phyloP scores from a whole-genome alignment of 306 rosid genomes.

The Bauhinia variegata region DNA sequence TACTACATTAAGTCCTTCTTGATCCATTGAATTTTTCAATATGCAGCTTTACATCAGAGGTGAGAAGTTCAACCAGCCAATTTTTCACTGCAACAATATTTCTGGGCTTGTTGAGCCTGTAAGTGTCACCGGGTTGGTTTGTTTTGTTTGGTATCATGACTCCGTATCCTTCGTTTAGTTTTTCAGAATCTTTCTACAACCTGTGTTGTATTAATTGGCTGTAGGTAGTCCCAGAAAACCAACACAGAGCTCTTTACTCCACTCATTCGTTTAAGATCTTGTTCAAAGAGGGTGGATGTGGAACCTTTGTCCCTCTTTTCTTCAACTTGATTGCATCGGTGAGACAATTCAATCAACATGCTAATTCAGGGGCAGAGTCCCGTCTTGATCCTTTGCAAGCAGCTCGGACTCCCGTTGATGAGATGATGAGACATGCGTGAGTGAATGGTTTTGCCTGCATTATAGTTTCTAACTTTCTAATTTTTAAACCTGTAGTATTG shows the following conservation, averaged over 20 bases:
- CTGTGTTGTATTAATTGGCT: not conserved
- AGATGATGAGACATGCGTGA: slow-evolving; percentile 98
- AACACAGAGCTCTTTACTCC: slow-evolving; percentile 78
- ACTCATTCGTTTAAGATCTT: slow-evolving; percentile 83
- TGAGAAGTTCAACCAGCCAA: slow-evolving; percentile 95
- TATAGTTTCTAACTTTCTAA: not conserved
- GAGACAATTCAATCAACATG: slow-evolving; percentile 69
- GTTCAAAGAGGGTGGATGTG: slow-evolving; percentile 98
- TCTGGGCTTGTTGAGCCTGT: slow-evolving; percentile 95
- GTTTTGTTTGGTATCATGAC: slow-evolving; percentile 6
- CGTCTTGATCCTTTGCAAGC: slow-evolving; percentile 85
- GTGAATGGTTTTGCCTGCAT: slow-evolving; percentile 33
- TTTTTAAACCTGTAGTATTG: not conserved
- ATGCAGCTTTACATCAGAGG: slow-evolving; percentile 78
- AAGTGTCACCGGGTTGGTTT: slow-evolving; percentile 38
- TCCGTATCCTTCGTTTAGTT: not conserved
- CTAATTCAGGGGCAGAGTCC: slow-evolving; percentile 45
- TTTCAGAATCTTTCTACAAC: not conserved
- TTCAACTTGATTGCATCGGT: slow-evolving; percentile 86
- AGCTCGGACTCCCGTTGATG: slow-evolving; percentile 96
- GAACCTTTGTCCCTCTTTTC: slow-evolving; percentile 94
- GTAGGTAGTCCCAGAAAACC: slow-evolving; percentile 85
- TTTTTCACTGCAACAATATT: slow-evolving; percentile 94
- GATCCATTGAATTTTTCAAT: slow-evolving; percentile 24
- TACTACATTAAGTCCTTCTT: not conserved